Evolutionary conservation across 441 rosid genomes (phyloP).

Genomic region (Jatropha podagrica): DNA sequence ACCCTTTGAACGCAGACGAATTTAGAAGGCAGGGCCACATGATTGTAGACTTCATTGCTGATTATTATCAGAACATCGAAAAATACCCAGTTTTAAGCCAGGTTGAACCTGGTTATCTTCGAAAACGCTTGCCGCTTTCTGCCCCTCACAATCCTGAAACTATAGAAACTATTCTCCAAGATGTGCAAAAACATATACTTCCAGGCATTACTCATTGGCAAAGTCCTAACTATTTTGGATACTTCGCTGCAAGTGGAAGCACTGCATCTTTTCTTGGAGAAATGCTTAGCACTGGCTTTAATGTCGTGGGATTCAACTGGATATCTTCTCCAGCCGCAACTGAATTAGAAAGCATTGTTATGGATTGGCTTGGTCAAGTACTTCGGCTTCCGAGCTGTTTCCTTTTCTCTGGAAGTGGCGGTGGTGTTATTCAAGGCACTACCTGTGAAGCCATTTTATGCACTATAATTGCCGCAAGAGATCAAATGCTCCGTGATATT

Average conservation of each 20-base stretch:
- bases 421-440: constrained; percentile 43
- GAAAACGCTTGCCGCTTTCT: constrained; percentile 21
- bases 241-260: constrained; percentile 26
- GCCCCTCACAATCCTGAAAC: constrained; percentile 34
- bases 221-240: constrained; percentile 34
- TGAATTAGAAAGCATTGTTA: constrained; percentile 33
- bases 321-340: constrained; percentile 30
- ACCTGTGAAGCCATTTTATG: constrained; percentile 41
- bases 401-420: constrained; percentile 42
- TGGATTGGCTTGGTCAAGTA: constrained; percentile 37
- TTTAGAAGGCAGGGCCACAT: constrained; percentile 33
- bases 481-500: constrained; percentile 19
- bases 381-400: constrained; percentile 23
- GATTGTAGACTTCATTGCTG: constrained; percentile 40
- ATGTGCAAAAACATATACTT: constrained; percentile 17
- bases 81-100: constrained; percentile 39
- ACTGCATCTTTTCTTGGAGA: constrained; percentile 28
- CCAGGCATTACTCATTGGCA: constrained; percentile 42
- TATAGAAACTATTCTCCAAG: constrained; percentile 19
- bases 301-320: constrained; percentile 37
- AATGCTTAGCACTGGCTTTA: constrained; percentile 31
- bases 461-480: constrained; percentile 40
- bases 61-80: constrained; percentile 37
- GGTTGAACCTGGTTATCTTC: constrained; percentile 40
- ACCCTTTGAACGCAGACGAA: constrained; percentile 36